Evolutionary conservation across 2,329 filamentous ascomycete species (phyloP).

Genomic region (Tympanopsis confertula): DNA sequence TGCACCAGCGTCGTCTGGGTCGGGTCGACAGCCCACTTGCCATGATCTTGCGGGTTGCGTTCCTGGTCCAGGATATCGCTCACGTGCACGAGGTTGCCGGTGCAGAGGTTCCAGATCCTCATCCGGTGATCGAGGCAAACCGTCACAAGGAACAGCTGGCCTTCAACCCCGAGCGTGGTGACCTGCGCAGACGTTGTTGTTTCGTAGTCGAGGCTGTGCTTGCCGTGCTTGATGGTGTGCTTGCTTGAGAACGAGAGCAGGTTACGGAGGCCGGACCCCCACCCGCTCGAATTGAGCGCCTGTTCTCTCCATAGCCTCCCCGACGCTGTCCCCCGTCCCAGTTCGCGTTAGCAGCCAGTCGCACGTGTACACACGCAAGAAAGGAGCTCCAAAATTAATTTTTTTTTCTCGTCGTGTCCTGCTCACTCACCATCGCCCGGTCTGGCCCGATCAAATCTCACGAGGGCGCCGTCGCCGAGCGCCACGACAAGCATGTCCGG

Average conservation of each 20-base stretch:
- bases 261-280: conserved; percentile 55
- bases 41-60: conserved; percentile 53
- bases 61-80: conserved; percentile 66
- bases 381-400: too few relatives aligned
- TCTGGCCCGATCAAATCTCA: too few relatives aligned
- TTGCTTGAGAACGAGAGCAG: conserved; percentile 56
- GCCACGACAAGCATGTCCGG: conserved; percentile 68
- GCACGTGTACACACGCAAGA: too few relatives aligned
- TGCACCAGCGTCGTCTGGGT: conserved; percentile 67
- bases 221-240: conserved; percentile 51
- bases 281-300: conserved; percentile 63
- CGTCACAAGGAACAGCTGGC: conserved; percentile 54
- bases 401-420: too few relatives aligned
- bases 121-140: conserved; percentile 81
- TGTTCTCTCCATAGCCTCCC: conserved; percentile 54
- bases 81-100: conserved; percentile 64
- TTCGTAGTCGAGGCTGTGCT: conserved; percentile 53
- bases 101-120: conserved; percentile 79
- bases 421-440: too few relatives aligned
- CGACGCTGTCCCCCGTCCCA: conserved; percentile 13
- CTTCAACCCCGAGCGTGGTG: conserved; percentile 35
- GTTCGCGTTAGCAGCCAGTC: too few relatives aligned
- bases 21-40: conserved; percentile 70
- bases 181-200: conserved; percentile 53
- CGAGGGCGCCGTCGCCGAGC: conserved; percentile 66